Base-by-base conservation (phyloP, 106 monocot species). In the Vanilla planifolia region DNA sequence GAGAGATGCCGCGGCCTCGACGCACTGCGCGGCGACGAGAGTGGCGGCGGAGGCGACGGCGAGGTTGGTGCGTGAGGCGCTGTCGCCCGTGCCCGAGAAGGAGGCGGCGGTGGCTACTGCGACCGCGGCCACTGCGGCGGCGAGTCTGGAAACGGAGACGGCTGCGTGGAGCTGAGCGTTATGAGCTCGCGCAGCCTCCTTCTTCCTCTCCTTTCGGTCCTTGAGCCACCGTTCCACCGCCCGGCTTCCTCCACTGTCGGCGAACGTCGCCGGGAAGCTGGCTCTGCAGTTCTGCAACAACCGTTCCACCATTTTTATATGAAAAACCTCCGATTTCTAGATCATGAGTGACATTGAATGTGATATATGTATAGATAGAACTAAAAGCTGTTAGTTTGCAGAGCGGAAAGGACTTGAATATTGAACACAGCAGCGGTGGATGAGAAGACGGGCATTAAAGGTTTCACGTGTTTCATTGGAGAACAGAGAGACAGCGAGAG, bases 111-210 rank as follows among this genome's bases (percentile, higher is more conserved):
- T 77, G 5, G 79, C 75, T 2, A 75, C 73, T 3, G 59, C 35
- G 20, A 59, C 22, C 6, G 85, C 81, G 1, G 90, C 78, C 17
- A 82, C 85, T 0, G 87, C 92, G 0, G 87, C 80, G 5, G 92
- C 80, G 0, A 92, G 80, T 3, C 78, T 86, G 5, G 92, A 86
- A 0, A 92, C 83, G 0, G 92, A 92, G 8, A 80, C 72, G 14
- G 92, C 80, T 0, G 92, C 92, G 19, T 92, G 83, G 39, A 87
- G 69, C 67, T 84, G 87, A 4, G 87, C 92, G 28, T 83, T 92
- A 62, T 84, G 92, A 17, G 83, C 77, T 8, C 92, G 74, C 3
- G 80, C 77, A 57, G 80, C 92, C 66, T 92, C 92, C n/a, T n/a
- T n/a, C 73, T 78, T 87, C 24, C 60, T 63, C 77, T 92, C 86